Evolutionary conservation across 1,139 yeast genomes (phyloP).

Genomic region (Geotrichum carabidarum): DNA sequence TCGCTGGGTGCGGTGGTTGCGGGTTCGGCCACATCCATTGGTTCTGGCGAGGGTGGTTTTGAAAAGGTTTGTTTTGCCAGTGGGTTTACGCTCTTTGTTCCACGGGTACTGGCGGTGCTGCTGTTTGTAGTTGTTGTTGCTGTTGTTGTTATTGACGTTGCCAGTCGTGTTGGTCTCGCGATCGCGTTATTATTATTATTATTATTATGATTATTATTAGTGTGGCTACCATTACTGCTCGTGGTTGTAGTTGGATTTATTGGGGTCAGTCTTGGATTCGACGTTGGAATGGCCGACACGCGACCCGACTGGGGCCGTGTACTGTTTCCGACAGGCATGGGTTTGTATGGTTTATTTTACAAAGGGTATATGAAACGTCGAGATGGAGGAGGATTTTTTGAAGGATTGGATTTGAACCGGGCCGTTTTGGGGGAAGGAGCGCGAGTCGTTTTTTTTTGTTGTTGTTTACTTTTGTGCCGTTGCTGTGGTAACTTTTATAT

Average conservation of each 20-base stretch:
- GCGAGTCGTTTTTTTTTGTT: no score
- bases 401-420: no score
- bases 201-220: neutral
- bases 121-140: no score
- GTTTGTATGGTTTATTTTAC: no score
- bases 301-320: no score
- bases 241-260: neutral
- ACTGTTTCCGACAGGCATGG: no score
- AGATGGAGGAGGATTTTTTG: no score
- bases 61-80: neutral
- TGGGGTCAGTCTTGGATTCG: neutral
- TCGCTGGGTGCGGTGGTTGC: neutral
- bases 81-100: neutral
- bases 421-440: no score
- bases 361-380: no score
- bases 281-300: neutral
- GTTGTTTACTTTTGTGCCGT: no score
- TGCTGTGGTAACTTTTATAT: no score
- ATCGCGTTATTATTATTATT: constrained; percentile 1
- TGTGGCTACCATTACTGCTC: no score
- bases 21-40: neutral
- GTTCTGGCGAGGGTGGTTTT: neutral
- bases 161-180: neutral
- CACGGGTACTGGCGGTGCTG: neutral
- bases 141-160: neutral